A percentile compares a stretch with the other conserved stretches of the same genome.
phyloP scores from a whole-genome alignment of 768 basidiomycete species.

The Hypholoma fasciculare region DNA sequence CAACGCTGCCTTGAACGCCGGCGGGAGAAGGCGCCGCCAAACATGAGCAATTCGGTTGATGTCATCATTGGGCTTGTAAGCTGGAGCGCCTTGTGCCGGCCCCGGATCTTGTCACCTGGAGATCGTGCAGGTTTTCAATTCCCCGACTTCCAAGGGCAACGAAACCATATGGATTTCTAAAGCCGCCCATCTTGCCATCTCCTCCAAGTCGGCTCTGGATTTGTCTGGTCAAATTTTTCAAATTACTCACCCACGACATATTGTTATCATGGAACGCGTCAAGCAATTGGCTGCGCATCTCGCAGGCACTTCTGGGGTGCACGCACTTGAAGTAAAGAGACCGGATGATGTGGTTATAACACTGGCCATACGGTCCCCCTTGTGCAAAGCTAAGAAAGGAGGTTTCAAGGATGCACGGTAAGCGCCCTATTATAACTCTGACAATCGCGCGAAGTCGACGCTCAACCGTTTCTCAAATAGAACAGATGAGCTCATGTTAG shows the following conservation, averaged over 20 bases:
- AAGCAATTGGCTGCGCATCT: slow-evolving; percentile 68
- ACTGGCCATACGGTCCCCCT: slow-evolving; percentile 73
- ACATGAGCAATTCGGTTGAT: slow-evolving; percentile 6
- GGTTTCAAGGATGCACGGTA: slow-evolving; percentile 71
- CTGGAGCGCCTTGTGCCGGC: no score
- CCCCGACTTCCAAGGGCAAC: no score
- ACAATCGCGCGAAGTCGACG: not conserved
- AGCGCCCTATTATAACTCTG: slow-evolving; percentile 11
- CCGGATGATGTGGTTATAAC: slow-evolving; percentile 84
- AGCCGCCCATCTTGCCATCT: no score
- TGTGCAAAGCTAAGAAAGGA: slow-evolving; percentile 78
- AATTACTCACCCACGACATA: not conserved
- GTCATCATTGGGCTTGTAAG: slow-evolving; percentile 4
- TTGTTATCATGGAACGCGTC: slow-evolving; percentile 54
- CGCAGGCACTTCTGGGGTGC: slow-evolving; percentile 42
- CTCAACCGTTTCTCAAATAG: slow-evolving; percentile 30
- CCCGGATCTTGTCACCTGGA: no score
- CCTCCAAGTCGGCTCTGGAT: not conserved
- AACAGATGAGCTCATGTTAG: slow-evolving; percentile 77
- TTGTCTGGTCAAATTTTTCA: not conserved
- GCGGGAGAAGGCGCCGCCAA: not conserved
- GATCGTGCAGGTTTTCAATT: no score
- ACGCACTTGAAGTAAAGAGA: slow-evolving; percentile 54
- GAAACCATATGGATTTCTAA: no score
- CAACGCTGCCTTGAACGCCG: no score